Evolutionary conservation across 163 green algal species (phyloP).

Genomic region (Coccomyxa subellipsoidea): DNA sequence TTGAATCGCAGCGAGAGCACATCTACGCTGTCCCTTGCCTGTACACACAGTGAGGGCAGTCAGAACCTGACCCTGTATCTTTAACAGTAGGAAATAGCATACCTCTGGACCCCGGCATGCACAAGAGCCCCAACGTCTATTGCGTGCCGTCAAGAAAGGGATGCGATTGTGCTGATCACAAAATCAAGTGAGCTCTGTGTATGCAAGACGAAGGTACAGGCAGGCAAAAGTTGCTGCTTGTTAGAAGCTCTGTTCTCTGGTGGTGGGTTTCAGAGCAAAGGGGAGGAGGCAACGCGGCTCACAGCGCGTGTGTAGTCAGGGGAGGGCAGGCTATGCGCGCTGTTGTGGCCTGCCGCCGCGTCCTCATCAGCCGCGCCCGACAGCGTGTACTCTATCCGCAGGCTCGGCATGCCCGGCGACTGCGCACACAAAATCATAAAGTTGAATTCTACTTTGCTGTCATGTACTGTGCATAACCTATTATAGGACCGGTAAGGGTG

Average conservation of each 20-base stretch:
- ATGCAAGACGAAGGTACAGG: too few species aligned
- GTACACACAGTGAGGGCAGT: not conserved
- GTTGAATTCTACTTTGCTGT: not conserved
- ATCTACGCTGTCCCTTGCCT: not conserved
- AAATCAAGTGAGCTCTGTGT: too few species aligned
- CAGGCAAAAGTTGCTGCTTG: too few species aligned
- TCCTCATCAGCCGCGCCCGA: not conserved
- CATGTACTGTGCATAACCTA: not conserved
- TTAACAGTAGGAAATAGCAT: too few species aligned
- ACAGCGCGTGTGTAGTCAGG: not conserved
- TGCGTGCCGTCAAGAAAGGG: too few species aligned
- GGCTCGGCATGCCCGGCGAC: not conserved
- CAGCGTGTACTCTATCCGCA: not conserved
- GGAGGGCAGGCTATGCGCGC: not conserved
- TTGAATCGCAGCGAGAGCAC: not conserved
- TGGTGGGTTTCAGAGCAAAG: too few species aligned
- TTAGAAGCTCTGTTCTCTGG: too few species aligned
- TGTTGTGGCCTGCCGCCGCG: not conserved
- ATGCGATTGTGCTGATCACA: too few species aligned
- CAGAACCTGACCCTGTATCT: too few species aligned
- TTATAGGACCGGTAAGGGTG: too few species aligned
- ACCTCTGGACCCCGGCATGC: too few species aligned
- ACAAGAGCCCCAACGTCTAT: too few species aligned
- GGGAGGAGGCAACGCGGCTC: not conserved
- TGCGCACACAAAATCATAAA: not conserved